Percentiles rank a stretch among this genome's conserved stretches.
Evolutionary conservation across 805 yeast species (phyloP).

Genomic region (Ogataea salicorniae): DNA sequence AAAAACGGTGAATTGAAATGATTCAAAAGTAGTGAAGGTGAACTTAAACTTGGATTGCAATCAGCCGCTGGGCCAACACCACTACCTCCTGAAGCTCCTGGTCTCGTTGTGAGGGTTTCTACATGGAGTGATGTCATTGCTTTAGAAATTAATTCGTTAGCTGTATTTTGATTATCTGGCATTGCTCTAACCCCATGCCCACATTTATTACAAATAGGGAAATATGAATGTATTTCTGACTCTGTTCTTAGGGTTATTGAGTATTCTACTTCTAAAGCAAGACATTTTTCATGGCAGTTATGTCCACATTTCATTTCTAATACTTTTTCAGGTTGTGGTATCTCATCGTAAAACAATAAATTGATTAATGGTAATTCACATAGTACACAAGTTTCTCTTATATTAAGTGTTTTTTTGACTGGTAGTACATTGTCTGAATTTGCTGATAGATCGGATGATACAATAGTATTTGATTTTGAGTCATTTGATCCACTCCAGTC

Average conservation of each 20-base stretch:
- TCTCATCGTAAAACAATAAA: slow-evolving; percentile 37
- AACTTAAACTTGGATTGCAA: background rate
- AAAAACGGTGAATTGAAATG: background rate
- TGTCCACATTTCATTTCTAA: slow-evolving; percentile 52
- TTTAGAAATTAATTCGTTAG: slow-evolving; percentile 17
- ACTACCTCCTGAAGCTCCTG: too few species aligned
- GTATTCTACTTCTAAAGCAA: slow-evolving; percentile 35
- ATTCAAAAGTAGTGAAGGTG: background rate
- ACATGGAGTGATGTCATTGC: slow-evolving; percentile 5
- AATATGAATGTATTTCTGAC: slow-evolving; percentile 8
- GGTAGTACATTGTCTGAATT: background rate
- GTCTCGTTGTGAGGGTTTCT: background rate
- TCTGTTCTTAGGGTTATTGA: slow-evolving; percentile 3
- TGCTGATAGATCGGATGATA: background rate
- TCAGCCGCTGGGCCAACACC: too few species aligned
- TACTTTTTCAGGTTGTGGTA: slow-evolving; percentile 28
- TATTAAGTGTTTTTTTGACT: background rate
- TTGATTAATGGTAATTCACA: slow-evolving; percentile 49
- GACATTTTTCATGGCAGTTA: slow-evolving; percentile 54
- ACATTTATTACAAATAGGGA: slow-evolving; percentile 27
- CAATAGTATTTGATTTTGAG: background rate
- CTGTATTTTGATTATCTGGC: slow-evolving; percentile 17
- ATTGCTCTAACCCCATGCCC: slow-evolving; percentile 11
- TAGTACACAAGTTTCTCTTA: slow-evolving; percentile 23
- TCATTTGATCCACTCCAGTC: background rate